Evolutionary conservation across 1,284 basidiomycete species (phyloP).

Genomic region (Apiotrichum siamense): DNA sequence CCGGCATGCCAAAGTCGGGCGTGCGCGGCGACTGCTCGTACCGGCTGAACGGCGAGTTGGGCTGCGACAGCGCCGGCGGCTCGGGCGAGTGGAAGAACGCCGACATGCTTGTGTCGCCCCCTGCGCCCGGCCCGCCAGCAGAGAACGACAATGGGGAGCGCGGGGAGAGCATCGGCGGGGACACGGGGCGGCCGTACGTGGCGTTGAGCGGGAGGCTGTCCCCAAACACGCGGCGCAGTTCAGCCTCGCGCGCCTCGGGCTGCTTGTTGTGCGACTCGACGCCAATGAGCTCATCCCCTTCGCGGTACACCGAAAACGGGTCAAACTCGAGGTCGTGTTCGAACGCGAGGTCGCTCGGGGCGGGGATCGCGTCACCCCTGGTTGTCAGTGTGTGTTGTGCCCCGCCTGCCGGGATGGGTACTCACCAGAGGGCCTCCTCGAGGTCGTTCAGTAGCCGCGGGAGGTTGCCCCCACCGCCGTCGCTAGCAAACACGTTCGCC

Average conservation of each 20-base stretch:
- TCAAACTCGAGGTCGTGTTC: conserved; percentile 38
- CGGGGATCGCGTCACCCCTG: conserved; percentile 40
- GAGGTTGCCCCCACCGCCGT: conserved; percentile 28
- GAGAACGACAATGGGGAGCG: background rate
- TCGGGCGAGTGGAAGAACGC: background rate
- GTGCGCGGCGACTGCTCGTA: conserved; percentile 7
- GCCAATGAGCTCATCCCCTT: conserved; percentile 21
- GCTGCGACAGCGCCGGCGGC: background rate
- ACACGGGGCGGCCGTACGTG: background rate
- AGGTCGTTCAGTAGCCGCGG: conserved; percentile 39
- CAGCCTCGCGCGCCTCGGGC: conserved; percentile 8
- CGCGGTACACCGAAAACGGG: conserved; percentile 29
- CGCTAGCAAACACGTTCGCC: conserved; percentile 24
- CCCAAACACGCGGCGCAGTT: conserved; percentile 14
- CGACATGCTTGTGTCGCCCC: background rate
- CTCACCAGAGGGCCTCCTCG: conserved; percentile 41
- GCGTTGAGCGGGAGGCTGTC: background rate
- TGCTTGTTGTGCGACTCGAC: conserved; percentile 1
- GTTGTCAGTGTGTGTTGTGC: background rate
- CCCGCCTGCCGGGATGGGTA: too few relatives aligned
- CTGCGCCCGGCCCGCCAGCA: too few relatives aligned
- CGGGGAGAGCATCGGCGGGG: background rate
- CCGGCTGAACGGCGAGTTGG: conserved; percentile 4
- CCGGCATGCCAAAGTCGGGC: too few relatives aligned
- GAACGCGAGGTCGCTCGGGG: conserved; percentile 38